A percentile compares a stretch with the other conserved stretches of the same genome.
phyloP scores from a whole-genome alignment of 2,329 filamentous ascomycete genomes.

The Fusarium odoratissimum region DNA sequence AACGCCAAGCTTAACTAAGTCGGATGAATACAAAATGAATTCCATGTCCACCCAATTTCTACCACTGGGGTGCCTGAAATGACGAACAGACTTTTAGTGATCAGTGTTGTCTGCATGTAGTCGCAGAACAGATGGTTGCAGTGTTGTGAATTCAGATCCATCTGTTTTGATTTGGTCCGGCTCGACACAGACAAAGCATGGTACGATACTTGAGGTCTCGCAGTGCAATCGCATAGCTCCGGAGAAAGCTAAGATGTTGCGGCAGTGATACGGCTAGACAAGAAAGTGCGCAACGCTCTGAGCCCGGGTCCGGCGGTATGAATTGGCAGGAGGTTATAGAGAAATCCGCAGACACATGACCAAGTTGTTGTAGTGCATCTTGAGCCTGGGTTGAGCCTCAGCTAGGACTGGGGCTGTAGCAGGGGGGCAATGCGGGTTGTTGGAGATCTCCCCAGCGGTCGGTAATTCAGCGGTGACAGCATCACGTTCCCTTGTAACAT shows the following conservation, averaged over 20 bases:
- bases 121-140: background rate
- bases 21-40: background rate
- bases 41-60: background rate
- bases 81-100: background rate
- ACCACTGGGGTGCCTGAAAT: background rate
- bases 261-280: background rate
- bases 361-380: background rate
- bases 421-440: constrained; percentile 21
- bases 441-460: constrained; percentile 17
- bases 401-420: constrained; percentile 5
- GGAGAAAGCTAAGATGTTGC: constrained; percentile 5
- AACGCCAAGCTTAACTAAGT: background rate
- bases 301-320: background rate
- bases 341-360: background rate
- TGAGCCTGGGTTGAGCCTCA: constrained; percentile 12
- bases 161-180: constrained; percentile 3
- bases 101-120: background rate
- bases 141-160: background rate
- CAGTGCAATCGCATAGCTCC: constrained; percentile 17
- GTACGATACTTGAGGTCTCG: background rate
- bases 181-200: background rate
- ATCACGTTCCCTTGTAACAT: constrained; percentile 14
- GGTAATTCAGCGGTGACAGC: constrained; percentile 21
- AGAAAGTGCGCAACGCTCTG: background rate
- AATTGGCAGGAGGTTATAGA: constrained; percentile 3